Base-by-base conservation (phyloP, 2,329 filamentous ascomycete genomes). In the Ophiostoma triangulosporum region DNA sequence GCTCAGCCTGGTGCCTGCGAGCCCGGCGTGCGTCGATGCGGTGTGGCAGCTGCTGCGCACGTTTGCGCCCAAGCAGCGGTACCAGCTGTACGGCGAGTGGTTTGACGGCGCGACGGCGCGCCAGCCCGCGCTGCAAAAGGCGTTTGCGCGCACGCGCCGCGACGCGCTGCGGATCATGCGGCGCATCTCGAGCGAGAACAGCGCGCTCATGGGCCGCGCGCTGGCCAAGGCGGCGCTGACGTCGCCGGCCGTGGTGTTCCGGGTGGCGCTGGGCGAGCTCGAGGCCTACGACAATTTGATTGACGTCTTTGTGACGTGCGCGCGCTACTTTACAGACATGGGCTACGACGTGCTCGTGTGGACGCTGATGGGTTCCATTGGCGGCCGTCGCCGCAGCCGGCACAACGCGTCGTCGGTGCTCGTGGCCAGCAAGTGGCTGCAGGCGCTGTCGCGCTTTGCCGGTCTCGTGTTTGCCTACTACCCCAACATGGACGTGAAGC, bases 231-330 rank as follows among this genome's bases (percentile, higher is more conserved):
- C 90, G n/a, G 89, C 90, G 26, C 86, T 88, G 62, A 83, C 88
- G 1, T 93, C 88, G 43, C 94, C 93, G 1, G 91, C 91, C 26
- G 78, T 95, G 54, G 90, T 97, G 24, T 95, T 96, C 70, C 83
- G 83, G 62, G 86, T 91, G 54, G 88, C 90, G 6, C 80, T 98
- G 55, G 83, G 83, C 57, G 90, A 96, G 66, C 88, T 96, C 56
- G 90, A 98, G 67, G 84, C 86, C 0, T 98, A 98, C 65, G 86
- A 86, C 64, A 98, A 97, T 64, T 77, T 98, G 57, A 95, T 95
- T 54, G 88, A 95, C 57, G 88, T 88, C 5, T 88, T 98, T 57
- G 90, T 97, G 14, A 89, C 96, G 64, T 96, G 90, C 63, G 89
- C 88, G 36, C 84, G 88, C 62, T 96, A 96, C 65, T 96, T 97